Evolutionary conservation across 2,329 filamentous ascomycete species (phyloP), one percentile per base, ranked within the genome.

Genomic region (Paecilomyces variotii): DNA sequence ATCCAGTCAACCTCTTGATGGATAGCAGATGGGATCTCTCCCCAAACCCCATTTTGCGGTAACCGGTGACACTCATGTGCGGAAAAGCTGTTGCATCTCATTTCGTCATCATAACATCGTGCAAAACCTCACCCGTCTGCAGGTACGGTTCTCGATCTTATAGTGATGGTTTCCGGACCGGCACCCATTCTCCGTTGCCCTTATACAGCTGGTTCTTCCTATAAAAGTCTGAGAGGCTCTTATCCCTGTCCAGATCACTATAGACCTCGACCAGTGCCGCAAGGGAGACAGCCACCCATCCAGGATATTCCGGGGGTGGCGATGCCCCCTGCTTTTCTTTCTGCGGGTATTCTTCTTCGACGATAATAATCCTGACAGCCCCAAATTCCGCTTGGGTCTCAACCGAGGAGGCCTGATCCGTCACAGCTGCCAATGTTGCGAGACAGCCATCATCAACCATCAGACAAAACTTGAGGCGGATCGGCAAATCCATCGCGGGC

Each of bases 311-410:
- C 9, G 52, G 35, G 5, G 53, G 49, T 3, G 63, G 14, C 24
- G 55, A 62, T 3, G 62, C 58, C 45, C 62, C 34, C 56, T 57
- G 27, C 65, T 60, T 3, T 53, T 59, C 35, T 64, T 60, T 14
- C 59, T 70, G 67, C 2, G 69, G 69, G 28, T 64, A 71, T 53
- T 69, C 69, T 49, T 70, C 66, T 60, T 71, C 69, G 25, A 71
- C 45, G 24, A 68, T 59, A 30, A 68, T 71, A 3, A 71, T 61
- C 12, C 55, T 62, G 68, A 56, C 65, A 65, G 26, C 30, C 2
- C 56, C 58, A 14, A 64, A 27, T 54, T 63, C 59, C 10, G 55
- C 50, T 34, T 62, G 59, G 24, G 54, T 55, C 14, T 60, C 63
- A 11, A 25, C 54, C 54, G 57, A 60, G 12, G 58, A 56, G 2